Base-by-base conservation (phyloP, 2,329 filamentous ascomycete species). In the Epichloe sibirici region DNA sequence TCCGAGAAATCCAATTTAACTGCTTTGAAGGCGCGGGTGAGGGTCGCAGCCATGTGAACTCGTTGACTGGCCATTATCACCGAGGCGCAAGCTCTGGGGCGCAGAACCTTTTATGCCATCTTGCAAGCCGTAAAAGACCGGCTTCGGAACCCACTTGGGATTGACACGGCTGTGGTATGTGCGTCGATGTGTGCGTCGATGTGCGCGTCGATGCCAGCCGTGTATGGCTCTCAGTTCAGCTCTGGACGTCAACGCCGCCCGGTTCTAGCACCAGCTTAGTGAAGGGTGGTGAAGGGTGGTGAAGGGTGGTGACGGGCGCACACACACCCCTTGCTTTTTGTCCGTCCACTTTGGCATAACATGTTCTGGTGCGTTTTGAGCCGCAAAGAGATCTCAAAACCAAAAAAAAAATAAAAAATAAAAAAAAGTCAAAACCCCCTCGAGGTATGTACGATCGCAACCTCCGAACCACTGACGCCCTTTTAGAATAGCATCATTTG, bases 161-260 rank as follows among this genome's bases (percentile, higher is more conserved):
- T 37, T 37, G 34, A 38, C 49, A 25, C 40, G 25, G 38, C 28
- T 48, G 38, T n/a, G 39, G 51, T 48, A 52, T 40, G 44, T 47
- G 53, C 43, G 51, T 53, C 31, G 31, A 31, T 11, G 39, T 8
- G 25, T 8, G 25, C 25, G 6, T 28, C 25, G 25, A 28, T 2
- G 28, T 28, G 25, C 8, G 53, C 43, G 51, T 53, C 31, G 31
- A 31, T 11, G 39, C 51, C 44, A 45, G 51, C 53, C 46, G 43
- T 49, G 49, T 38, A 53, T 53, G 55, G 49, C 44, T 45, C 52
- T 44, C 17, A 31, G 35, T 51, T 57, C 55, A 57, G 55, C 55
- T 57, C 38, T 48, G 44, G 40, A 43, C 37, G 51, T 46, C 53
- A 43, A 47, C 48, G 45, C 46, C 39, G 17, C 17, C 17, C 17